These are phyloP conservation scores for Wickerhamiella nectarea DNA, from an alignment of 805 yeast genomes.

Conservation along the genomic window DNA sequence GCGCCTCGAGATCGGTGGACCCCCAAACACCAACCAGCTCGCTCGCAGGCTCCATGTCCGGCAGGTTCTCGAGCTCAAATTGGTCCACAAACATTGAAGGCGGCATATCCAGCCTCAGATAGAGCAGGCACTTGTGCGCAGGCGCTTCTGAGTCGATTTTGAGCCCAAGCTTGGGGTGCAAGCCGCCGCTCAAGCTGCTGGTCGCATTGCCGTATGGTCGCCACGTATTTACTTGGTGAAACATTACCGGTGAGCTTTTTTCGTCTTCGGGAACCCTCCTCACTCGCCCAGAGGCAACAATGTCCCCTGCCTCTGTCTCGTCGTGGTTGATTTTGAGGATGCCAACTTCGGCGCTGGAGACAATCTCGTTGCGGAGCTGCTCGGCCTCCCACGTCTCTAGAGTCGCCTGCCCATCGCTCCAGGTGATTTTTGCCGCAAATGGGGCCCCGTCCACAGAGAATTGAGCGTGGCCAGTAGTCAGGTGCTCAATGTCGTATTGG, in stretches of 20 bases:
- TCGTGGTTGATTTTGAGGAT: conserved; percentile 10
- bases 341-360: conserved; percentile 16
- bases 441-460: background rate
- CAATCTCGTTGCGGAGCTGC: background rate
- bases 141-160: conserved; percentile 10
- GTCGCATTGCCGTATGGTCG: background rate
- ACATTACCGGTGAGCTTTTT: conserved; percentile 14
- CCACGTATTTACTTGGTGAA: conserved; percentile 13
- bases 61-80: conserved; percentile 35
- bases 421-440: conserved; percentile 4
- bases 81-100: conserved; percentile 38
- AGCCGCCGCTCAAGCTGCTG: conserved; percentile 11
- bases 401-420: conserved; percentile 10
- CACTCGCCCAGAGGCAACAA: conserved; percentile 12
- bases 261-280: conserved; percentile 10
- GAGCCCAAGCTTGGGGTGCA: conserved; percentile 18
- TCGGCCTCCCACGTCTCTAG: conserved; percentile 3
- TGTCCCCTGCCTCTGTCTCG: conserved; percentile 1
- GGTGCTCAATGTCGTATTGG: background rate
- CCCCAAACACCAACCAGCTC: conserved; percentile 36
- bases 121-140: conserved; percentile 31
- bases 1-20: conserved; percentile 43
- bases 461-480: background rate
- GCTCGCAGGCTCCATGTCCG: conserved; percentile 18
- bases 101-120: conserved; percentile 33